phyloP scores from a whole-genome alignment of 805 yeast genomes.

The Isabelozyma rhagii region DNA sequence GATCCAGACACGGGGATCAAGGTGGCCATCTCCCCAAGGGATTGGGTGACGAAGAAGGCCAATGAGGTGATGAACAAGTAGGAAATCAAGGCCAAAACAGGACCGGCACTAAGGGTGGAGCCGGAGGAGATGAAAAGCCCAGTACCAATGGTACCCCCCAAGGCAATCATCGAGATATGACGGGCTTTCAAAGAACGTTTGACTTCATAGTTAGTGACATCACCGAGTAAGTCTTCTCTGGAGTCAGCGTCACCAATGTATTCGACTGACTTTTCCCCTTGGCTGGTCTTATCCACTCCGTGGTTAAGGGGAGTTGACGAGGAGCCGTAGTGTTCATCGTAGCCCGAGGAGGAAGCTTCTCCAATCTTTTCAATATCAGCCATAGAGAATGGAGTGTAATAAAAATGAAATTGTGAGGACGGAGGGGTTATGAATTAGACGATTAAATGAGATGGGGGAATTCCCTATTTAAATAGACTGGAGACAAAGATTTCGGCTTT shows the following conservation, averaged over 20 bases:
- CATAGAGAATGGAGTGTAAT: neutral
- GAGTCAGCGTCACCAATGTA: conserved; percentile 4
- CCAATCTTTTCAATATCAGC: conserved; percentile 3
- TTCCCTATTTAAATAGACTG: neutral
- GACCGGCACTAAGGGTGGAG: conserved; percentile 60
- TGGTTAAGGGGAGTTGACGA: neutral
- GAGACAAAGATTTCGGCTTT: neutral
- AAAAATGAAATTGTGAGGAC: neutral
- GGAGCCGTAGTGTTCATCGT: neutral
- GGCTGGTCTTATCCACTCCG: neutral
- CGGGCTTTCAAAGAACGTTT: conserved; percentile 61
- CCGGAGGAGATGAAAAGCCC: conserved; percentile 70
- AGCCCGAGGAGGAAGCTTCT: neutral
- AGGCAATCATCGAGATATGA: conserved; percentile 71
- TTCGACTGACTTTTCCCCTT: conserved; percentile 2
- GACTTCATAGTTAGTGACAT: conserved; percentile 30
- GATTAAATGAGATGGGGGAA: neutral
- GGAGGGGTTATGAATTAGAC: neutral
- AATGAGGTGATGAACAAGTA: conserved; percentile 64
- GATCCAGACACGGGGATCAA: conserved; percentile 68
- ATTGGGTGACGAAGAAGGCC: conserved; percentile 65
- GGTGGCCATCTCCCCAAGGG: conserved; percentile 80
- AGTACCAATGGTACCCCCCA: conserved; percentile 80
- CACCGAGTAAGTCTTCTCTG: conserved; percentile 3
- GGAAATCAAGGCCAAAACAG: conserved; percentile 63